Evolutionary conservation across 1,284 basidiomycete genomes (phyloP).

Genomic region (Ganoderma resinaceum): DNA sequence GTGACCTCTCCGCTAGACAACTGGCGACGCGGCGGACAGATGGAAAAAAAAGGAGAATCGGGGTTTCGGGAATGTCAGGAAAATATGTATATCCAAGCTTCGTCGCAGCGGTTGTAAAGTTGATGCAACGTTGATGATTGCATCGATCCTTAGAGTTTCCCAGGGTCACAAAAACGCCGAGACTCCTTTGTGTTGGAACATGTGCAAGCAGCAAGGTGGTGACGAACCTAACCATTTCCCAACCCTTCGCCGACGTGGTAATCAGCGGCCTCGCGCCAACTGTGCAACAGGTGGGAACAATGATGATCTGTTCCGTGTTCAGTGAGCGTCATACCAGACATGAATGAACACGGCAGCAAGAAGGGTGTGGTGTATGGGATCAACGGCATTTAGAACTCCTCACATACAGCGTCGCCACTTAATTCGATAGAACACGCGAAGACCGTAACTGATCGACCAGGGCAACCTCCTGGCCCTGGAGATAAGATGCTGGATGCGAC

Average conservation of each 20-base stretch:
- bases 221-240: slow-evolving; percentile 2
- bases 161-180: slow-evolving; percentile 15
- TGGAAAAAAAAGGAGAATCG: background rate
- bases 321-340: background rate
- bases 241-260: background rate
- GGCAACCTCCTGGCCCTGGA: background rate
- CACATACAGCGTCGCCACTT: background rate
- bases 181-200: slow-evolving; percentile 12
- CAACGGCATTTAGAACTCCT: background rate
- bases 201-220: slow-evolving; percentile 13
- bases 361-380: background rate
- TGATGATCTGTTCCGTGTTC: background rate
- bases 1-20: background rate
- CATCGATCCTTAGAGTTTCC: slow-evolving; percentile 10
- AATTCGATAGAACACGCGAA: background rate
- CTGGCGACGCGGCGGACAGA: background rate
- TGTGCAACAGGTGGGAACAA: background rate
- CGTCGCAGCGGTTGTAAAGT: background rate
- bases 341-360: background rate
- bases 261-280: background rate
- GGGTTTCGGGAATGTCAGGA: background rate
- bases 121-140: slow-evolving; percentile 4
- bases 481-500: background rate
- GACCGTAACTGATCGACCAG: background rate
- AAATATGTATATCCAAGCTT: background rate